Conservation (phyloP, 2,329 filamentous ascomycete genomes). For the Diaporthe ilicicola region DNA sequence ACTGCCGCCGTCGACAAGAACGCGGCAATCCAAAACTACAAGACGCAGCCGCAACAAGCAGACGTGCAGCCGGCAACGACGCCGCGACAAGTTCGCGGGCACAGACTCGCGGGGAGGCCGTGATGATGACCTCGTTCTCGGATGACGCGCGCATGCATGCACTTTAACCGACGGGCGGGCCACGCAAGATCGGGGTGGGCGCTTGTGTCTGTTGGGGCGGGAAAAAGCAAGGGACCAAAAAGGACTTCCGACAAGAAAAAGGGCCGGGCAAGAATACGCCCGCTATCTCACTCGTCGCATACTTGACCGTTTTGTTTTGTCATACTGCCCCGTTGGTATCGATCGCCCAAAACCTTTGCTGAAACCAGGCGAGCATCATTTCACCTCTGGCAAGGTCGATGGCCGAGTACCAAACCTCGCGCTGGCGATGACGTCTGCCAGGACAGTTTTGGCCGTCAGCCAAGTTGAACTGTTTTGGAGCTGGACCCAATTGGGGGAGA, state of each 20-base stretch:
- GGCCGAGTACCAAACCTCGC: neutral
- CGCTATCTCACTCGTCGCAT: neutral
- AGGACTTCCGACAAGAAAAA: too few relatives aligned
- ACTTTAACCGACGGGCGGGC: constrained; percentile 8
- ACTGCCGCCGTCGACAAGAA: neutral
- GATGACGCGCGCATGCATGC: neutral
- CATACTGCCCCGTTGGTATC: neutral
- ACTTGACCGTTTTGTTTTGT: neutral
- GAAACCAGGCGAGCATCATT: constrained; percentile 5
- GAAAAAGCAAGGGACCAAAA: neutral
- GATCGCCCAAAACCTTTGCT: constrained; percentile 3
- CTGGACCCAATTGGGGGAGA: neutral
- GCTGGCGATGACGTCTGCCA: constrained; percentile 13
- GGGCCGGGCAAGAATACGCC: neutral
- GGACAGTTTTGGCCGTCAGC: neutral
- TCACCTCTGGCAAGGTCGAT: neutral
- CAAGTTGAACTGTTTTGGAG: neutral
- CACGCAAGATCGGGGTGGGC: neutral
- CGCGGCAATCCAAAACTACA: too few relatives aligned
- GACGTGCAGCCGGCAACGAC: neutral
- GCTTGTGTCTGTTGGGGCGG: neutral
- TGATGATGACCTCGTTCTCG: neutral
- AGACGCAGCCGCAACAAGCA: neutral
- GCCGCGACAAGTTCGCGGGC: neutral
- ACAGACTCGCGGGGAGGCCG: constrained; percentile 11